phyloP scores from a whole-genome alignment of 495 filamentous ascomycete genomes.

The Neurospora hispaniola region DNA sequence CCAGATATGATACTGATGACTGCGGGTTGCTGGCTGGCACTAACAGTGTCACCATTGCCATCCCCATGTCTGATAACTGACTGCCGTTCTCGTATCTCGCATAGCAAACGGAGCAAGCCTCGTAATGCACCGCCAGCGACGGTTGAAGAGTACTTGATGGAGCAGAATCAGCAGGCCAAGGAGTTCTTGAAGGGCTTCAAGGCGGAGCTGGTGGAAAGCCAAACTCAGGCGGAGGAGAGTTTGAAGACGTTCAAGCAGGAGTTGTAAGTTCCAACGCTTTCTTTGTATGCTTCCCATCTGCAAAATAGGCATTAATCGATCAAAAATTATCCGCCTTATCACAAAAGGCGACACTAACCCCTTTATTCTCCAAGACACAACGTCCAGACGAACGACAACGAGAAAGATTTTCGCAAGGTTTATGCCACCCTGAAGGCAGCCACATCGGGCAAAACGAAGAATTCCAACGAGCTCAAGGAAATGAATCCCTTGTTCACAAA shows the following conservation, averaged over 20 bases:
- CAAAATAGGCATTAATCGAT: neutral
- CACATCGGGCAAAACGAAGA: neutral
- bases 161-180: conserved; percentile 19
- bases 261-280: conserved; percentile 7
- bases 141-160: conserved; percentile 15
- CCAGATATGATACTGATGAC: neutral
- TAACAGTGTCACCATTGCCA: no score
- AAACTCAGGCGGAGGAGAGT: conserved; percentile 8
- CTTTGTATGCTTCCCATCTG: neutral
- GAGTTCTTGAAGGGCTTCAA: conserved; percentile 23
- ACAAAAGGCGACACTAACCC: neutral
- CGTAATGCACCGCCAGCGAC: conserved; percentile 7
- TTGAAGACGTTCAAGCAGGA: conserved; percentile 7
- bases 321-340: neutral
- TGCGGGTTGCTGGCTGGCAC: neutral
- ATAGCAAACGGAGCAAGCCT: neutral
- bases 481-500: conserved; percentile 10
- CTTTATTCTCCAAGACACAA: neutral
- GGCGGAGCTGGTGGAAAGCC: conserved; percentile 11
- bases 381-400: neutral
- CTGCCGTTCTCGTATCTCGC: neutral
- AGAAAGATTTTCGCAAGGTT: neutral
- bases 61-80: neutral
- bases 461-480: neutral
- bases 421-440: neutral